Percentiles rank a stretch among this genome's conserved stretches.
Evolutionary conservation across 805 yeast genomes (phyloP).

Genomic region (Scheffersomyces coipomensis): DNA sequence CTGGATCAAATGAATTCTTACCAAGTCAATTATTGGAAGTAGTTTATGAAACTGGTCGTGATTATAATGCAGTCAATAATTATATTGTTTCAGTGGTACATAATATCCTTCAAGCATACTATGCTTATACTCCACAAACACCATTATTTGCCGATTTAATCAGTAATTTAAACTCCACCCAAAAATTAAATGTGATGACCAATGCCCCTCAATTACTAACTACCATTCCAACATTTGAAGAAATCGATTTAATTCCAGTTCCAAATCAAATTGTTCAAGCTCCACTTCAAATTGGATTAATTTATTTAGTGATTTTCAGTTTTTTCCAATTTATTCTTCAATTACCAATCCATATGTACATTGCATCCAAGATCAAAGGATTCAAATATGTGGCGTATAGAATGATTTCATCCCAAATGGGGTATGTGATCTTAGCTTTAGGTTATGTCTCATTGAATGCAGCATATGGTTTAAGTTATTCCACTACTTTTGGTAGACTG

Average conservation of each 20-base stretch:
- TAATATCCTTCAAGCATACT: conserved; percentile 13
- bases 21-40: conserved; percentile 21
- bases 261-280: conserved; percentile 23
- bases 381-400: conserved; percentile 20
- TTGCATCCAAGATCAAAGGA: conserved; percentile 26
- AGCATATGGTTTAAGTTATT: conserved; percentile 23
- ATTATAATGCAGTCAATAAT: conserved; percentile 27
- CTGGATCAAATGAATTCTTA: conserved; percentile 13
- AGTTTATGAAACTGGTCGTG: conserved; percentile 31
- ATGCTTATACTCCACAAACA: conserved; percentile 14
- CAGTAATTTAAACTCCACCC: conserved; percentile 7
- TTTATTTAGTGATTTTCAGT: conserved; percentile 30
- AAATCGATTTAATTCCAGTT: conserved; percentile 25
- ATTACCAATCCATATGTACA: conserved; percentile 22
- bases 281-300: conserved; percentile 30
- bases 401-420: conserved; percentile 23
- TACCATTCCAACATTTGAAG: conserved; percentile 18
- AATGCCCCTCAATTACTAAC: conserved; percentile 23
- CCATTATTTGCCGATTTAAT: conserved; percentile 16
- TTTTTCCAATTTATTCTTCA: conserved; percentile 33
- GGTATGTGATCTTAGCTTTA: conserved; percentile 26
- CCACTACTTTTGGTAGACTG: conserved; percentile 23
- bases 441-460: conserved; percentile 26
- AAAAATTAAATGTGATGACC: conserved; percentile 5
- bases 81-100: conserved; percentile 17